These are phyloP conservation scores for Wickerhamiella sergipiensis DNA, from an alignment of 805 yeast genomes.

Conservation along the genomic window DNA sequence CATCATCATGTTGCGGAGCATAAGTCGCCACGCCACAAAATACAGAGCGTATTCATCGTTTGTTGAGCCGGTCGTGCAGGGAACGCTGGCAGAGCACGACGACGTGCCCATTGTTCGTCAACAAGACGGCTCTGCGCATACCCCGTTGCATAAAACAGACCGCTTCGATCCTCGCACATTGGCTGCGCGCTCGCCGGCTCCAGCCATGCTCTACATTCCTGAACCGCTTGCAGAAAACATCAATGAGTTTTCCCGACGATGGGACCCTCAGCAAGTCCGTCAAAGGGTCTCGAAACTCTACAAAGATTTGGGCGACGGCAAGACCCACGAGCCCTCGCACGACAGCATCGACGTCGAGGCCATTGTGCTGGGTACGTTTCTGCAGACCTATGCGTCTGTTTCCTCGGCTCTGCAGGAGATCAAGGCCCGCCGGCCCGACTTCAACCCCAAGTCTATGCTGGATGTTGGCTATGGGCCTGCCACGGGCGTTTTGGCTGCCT, in stretches of 20 bases:
- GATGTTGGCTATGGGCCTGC: constrained; percentile 88
- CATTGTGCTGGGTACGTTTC: constrained; percentile 63
- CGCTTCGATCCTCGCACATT: constrained; percentile 47
- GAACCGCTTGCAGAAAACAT: constrained; percentile 42
- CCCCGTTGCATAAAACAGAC: not conserved
- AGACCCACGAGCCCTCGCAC: constrained; percentile 37
- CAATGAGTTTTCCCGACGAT: constrained; percentile 46
- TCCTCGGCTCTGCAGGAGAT: constrained; percentile 56
- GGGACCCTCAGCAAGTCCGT: constrained; percentile 51
- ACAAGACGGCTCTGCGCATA: not conserved
- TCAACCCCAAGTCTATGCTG: constrained; percentile 53
- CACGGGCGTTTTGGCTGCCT: constrained; percentile 77
- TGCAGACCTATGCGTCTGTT: constrained; percentile 66
- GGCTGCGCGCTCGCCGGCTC: constrained; percentile 37
- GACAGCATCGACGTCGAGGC: constrained; percentile 42
- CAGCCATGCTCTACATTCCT: constrained; percentile 43
- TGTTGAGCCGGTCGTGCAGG: constrained; percentile 1
- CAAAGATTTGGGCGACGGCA: constrained; percentile 36
- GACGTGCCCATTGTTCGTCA: constrained; percentile 6
- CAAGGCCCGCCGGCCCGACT: constrained; percentile 35
- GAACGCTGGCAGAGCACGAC: constrained; percentile 1
- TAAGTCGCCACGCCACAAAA: constrained; percentile 3
- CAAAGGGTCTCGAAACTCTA: constrained; percentile 46
- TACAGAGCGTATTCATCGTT: not conserved
- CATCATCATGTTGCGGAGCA: not conserved